These are phyloP conservation scores for Thozetella sp. DNA, from an alignment of 495 filamentous ascomycete genomes.

Conservation along the genomic window DNA sequence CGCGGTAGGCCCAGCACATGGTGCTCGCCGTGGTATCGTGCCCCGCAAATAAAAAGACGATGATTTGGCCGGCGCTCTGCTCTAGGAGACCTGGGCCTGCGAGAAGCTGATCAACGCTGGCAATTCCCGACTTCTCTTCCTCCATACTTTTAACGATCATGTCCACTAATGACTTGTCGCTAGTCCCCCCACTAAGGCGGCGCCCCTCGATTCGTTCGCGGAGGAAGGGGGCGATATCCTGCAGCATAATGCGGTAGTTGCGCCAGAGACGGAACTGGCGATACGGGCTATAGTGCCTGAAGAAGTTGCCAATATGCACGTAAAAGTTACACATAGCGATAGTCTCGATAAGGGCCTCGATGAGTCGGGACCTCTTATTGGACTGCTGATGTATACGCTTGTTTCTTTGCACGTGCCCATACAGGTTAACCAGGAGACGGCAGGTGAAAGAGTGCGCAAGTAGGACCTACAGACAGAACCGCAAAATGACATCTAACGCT, in stretches of 20 bases:
- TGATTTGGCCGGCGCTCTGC: not conserved
- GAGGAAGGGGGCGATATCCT: not conserved
- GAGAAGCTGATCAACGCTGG: not conserved
- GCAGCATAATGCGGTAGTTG: not conserved
- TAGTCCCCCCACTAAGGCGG: not conserved
- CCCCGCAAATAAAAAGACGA: constrained; percentile 27
- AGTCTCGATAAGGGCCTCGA: not conserved
- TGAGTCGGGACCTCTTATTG: not conserved
- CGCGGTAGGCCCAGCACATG: constrained; percentile 38
- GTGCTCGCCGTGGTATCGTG: constrained; percentile 39
- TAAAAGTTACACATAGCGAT: no score
- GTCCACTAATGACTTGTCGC: not conserved
- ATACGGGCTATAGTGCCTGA: not conserved
- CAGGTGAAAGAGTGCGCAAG: no score
- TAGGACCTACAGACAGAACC: not conserved
- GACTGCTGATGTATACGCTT: not conserved
- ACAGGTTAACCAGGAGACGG: no score
- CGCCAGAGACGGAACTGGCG: not conserved
- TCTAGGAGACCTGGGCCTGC: not conserved
- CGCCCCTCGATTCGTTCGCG: not conserved
- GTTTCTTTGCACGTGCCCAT: no score
- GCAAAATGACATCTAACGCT: not conserved
- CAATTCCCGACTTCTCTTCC: not conserved
- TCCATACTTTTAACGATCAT: not conserved
- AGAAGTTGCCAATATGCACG: not conserved